phyloP scores from a whole-genome alignment of 108 stramenopile species.

The Chaetoceros tenuissimus region DNA sequence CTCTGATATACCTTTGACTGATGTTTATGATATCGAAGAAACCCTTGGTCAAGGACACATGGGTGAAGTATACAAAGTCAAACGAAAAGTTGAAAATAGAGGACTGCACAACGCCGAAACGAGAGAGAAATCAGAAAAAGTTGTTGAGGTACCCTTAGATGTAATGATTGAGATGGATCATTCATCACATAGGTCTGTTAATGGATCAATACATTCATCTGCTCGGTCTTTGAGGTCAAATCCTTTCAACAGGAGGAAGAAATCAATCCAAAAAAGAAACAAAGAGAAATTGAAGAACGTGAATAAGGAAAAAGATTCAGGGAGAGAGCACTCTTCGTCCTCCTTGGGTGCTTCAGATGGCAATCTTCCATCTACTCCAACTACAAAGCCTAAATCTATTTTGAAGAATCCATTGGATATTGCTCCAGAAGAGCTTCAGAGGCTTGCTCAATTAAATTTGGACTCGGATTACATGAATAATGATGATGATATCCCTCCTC shows the following conservation, averaged over 20 bases:
- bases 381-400: not conserved
- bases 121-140: not conserved
- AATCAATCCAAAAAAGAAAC: not conserved
- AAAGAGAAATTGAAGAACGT: not conserved
- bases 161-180: not conserved
- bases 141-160: not conserved
- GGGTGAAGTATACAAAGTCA: slow-evolving; percentile 44
- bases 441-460: not conserved
- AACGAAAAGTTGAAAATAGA: slow-evolving; percentile 16
- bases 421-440: not conserved
- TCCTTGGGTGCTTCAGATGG: not conserved
- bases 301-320: not conserved
- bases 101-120: not conserved
- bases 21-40: slow-evolving; percentile 40
- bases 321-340: not conserved
- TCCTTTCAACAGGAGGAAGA: not conserved
- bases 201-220: not conserved
- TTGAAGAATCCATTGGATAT: not conserved
- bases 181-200: not conserved
- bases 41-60: slow-evolving; percentile 35
- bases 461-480: not conserved
- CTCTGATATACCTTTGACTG: slow-evolving; percentile 29
- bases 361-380: not conserved
- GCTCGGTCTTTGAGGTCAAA: not conserved
- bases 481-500: not conserved